Conservation (phyloP, 2,329 filamentous ascomycete genomes). For the Venturia oleaginea region DNA sequence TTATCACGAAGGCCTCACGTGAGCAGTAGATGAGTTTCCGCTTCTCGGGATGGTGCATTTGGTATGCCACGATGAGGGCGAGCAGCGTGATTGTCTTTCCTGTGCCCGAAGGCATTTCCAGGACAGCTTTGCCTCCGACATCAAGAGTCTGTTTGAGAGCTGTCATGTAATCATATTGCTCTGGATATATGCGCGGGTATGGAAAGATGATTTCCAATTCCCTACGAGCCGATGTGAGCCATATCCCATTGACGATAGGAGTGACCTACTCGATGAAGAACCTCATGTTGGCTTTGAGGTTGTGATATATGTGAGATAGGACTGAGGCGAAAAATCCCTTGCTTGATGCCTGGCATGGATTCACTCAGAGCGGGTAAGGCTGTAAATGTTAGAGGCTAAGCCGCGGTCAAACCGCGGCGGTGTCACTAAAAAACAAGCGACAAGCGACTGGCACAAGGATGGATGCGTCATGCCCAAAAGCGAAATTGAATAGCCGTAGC, state of each 20-base stretch:
- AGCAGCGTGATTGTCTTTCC: conserved; percentile 94
- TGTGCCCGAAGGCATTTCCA: conserved; percentile 98
- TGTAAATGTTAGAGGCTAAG: background rate
- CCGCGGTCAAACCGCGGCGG: background rate
- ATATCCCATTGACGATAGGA: conserved; percentile 4
- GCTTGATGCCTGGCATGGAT: background rate
- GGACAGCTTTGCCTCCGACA: conserved; percentile 84
- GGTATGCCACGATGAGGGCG: conserved; percentile 93
- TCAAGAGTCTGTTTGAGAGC: conserved; percentile 86
- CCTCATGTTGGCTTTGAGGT: conserved; percentile 56
- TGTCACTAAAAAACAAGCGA: background rate
- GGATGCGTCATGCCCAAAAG: background rate
- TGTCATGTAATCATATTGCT: conserved; percentile 60
- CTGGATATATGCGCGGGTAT: conserved; percentile 65
- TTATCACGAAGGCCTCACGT: conserved; percentile 39
- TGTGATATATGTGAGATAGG: background rate
- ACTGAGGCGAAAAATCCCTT: background rate
- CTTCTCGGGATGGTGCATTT: conserved; percentile 85
- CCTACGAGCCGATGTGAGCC: conserved; percentile 29
- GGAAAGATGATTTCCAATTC: conserved; percentile 63
- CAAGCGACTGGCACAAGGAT: background rate
- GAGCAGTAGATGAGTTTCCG: conserved; percentile 98
- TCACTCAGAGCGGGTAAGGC: conserved; percentile 3
- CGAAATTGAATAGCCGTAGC: background rate
- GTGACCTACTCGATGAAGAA: conserved; percentile 61